These are phyloP conservation scores for Trypanosoma rangeli DNA, from an alignment of 208 protist species.

Conservation along the genomic window DNA sequence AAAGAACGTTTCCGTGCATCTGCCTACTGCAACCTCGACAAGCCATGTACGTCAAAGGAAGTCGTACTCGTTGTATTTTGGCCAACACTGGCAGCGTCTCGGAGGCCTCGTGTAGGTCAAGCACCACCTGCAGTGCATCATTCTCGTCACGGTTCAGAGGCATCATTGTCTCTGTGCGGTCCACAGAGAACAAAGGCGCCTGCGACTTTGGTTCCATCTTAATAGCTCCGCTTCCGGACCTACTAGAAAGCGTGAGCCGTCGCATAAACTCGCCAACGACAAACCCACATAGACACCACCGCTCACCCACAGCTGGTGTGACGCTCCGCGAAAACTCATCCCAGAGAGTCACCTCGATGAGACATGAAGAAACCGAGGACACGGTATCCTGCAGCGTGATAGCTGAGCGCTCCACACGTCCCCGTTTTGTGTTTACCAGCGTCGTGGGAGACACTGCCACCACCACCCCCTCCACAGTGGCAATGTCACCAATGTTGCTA, in stretches of 20 bases:
- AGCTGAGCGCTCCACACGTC: constrained; percentile 46
- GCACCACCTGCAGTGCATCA: constrained; percentile 16
- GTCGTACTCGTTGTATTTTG: constrained; percentile 38
- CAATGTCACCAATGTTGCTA: constrained; percentile 41
- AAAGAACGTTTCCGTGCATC: not conserved
- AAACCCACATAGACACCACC: constrained; percentile 58
- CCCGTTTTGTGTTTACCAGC: constrained; percentile 55
- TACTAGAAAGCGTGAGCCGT: constrained; percentile 49
- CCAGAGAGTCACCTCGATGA: constrained; percentile 76
- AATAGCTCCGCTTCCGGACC: constrained; percentile 29
- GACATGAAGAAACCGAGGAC: not conserved
- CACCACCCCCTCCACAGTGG: constrained; percentile 52
- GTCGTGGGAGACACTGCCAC: constrained; percentile 14
- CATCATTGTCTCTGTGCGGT: not conserved
- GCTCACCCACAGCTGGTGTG: constrained; percentile 33
- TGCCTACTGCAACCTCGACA: constrained; percentile 23
- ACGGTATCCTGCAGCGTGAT: constrained; percentile 35
- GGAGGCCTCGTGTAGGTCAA: constrained; percentile 32
- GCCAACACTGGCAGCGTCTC: constrained; percentile 37
- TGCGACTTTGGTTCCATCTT: constrained; percentile 10
- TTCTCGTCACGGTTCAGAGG: not conserved
- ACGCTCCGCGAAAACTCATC: constrained; percentile 43
- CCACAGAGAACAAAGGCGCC: not conserved
- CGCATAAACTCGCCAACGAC: constrained; percentile 60
- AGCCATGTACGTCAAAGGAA: constrained; percentile 18